Base-by-base conservation (phyloP, 177 flowering plant genomes). In the Tripterygium wilfordii region DNA sequence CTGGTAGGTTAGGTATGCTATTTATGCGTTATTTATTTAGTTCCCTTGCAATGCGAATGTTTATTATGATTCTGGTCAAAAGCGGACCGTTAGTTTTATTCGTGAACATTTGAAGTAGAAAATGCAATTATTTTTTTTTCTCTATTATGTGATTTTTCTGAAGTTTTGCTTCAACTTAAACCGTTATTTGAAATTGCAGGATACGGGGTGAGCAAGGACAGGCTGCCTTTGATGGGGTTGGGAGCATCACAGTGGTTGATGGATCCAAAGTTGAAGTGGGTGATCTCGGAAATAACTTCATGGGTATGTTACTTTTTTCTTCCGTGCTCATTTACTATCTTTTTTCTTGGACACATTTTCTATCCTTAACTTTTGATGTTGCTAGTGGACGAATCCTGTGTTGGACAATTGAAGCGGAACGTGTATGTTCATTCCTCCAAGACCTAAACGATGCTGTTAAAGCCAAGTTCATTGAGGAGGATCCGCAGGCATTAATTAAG, bases 181-280 rank as follows among this genome's bases (percentile, higher is more conserved):
- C n/a, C n/a, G n/a, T n/a, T n/a, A 13, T 13, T 17, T 35, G 31
- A 12, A 23, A 38, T 53, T 66, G 59, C 64, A 89, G 98, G 78
- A 86, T 92, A 29, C 89, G 98, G 98, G 98, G 98, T 32, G 96
- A 88, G 45, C 94, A 82, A 76, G 98, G 98, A 50, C 98, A 92
- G 49, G 68, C 87, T 40, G 87, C 91, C 13, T 81, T 92, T 24
- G 98, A 94, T 47, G 98, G 98, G 41, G 61, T 92, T 64, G 96
- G 96, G 56, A 84, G 96, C 58, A 82, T 92, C 47, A 89, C 98
- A 0, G 78, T 86, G 28, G 65, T 92, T 42, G 98, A 92, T 67
- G 96, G 96, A 49, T 86, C 96, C 17, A 84, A 74, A 66, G 94
- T 89, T 48, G 89, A 80, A 60, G 56, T 48, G 26, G 83, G 80